Conservation (phyloP, 768 basidiomycete genomes). For the Russula foetens region DNA sequence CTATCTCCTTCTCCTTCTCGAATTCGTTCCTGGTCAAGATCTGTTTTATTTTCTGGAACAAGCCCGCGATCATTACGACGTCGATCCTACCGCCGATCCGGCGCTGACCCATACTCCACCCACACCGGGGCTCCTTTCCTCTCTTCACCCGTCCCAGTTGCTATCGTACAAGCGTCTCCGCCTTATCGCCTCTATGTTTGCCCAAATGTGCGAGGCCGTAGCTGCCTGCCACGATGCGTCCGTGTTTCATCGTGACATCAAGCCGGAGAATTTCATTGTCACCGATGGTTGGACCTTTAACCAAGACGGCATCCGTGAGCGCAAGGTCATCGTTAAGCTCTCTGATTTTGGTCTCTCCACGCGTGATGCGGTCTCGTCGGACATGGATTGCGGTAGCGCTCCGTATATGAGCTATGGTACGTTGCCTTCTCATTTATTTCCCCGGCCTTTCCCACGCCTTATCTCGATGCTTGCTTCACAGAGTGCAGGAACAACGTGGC, state of each 20-base stretch:
- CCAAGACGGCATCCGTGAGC: slow-evolving; percentile 54
- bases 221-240: slow-evolving; percentile 86
- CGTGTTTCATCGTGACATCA: slow-evolving; percentile 96
- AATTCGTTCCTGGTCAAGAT: slow-evolving; percentile 95
- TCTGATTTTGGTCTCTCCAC: slow-evolving; percentile 96
- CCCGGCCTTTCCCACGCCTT: slow-evolving; percentile 14
- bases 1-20: slow-evolving; percentile 86
- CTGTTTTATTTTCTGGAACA: slow-evolving; percentile 98
- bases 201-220: slow-evolving; percentile 98
- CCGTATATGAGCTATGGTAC: slow-evolving; percentile 97
- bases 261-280: slow-evolving; percentile 97
- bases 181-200: slow-evolving; percentile 94
- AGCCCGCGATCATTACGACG: slow-evolving; percentile 77
- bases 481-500: slow-evolving; percentile 98
- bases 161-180: slow-evolving; percentile 84
- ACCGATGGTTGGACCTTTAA: slow-evolving; percentile 63
- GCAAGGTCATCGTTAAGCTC: slow-evolving; percentile 92
- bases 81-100: slow-evolving; percentile 29
- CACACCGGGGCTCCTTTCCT: slow-evolving; percentile 86
- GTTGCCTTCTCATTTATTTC: slow-evolving; percentile 23
- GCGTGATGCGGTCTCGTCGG: slow-evolving; percentile 77
- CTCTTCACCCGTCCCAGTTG: slow-evolving; percentile 67
- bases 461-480: slow-evolving; percentile 26
- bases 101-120: slow-evolving; percentile 68
- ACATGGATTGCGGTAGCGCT: slow-evolving; percentile 98